Conservation (phyloP, 192 early-diverging fungal genomes). For the Umbelopsis vinacea region DNA sequence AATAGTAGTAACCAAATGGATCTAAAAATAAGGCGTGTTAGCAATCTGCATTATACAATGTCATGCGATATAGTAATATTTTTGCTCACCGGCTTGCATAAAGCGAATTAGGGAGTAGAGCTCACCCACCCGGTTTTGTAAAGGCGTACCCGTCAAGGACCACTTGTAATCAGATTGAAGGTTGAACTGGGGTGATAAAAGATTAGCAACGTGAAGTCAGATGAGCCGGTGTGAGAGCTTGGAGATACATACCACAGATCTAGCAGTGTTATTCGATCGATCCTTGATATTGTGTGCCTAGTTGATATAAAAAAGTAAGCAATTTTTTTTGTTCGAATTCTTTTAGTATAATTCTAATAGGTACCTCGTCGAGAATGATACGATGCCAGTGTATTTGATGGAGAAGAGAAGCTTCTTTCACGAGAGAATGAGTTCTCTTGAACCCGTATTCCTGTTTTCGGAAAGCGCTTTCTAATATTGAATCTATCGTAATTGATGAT, state of each 20-base stretch:
- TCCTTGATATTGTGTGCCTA: slow-evolving; percentile 93
- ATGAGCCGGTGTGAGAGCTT: background rate
- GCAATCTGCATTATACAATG: background rate
- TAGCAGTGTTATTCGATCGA: slow-evolving; percentile 79
- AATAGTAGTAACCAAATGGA: slow-evolving; percentile 88
- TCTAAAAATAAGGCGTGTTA: slow-evolving; percentile 33
- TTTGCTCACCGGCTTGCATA: slow-evolving; percentile 63
- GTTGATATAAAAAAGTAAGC: background rate
- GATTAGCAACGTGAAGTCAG: background rate
- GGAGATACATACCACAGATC: slow-evolving; percentile 62
- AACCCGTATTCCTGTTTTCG: slow-evolving; percentile 75
- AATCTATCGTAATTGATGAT: slow-evolving; percentile 43
- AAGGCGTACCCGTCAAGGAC: slow-evolving; percentile 89
- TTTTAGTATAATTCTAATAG: slow-evolving; percentile 34
- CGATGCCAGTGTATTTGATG: slow-evolving; percentile 83
- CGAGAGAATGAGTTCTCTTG: slow-evolving; percentile 61
- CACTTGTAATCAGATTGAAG: slow-evolving; percentile 71
- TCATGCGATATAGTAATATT: background rate
- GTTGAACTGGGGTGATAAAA: slow-evolving; percentile 57
- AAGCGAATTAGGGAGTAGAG: slow-evolving; percentile 91
- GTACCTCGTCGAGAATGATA: slow-evolving; percentile 72
- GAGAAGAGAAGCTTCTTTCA: slow-evolving; percentile 68
- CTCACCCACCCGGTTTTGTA: slow-evolving; percentile 95
- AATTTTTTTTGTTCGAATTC: background rate
- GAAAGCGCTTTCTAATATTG: slow-evolving; percentile 75